Evolutionary conservation across 805 yeast genomes (phyloP).

Genomic region (Torulaspora indica): DNA sequence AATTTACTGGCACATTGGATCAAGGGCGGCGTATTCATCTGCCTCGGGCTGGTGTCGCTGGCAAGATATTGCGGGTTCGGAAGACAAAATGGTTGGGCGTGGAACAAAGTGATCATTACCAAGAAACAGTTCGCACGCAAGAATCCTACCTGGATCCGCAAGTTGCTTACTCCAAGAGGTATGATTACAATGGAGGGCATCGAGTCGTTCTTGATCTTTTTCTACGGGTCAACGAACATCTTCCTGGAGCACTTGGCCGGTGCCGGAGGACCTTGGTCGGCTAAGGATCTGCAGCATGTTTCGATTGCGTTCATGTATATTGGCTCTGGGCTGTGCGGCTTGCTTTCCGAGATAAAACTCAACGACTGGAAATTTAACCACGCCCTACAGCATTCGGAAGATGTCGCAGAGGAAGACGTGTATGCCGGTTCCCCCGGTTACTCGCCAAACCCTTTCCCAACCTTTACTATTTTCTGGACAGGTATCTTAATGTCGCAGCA

Average conservation of each 20-base stretch:
- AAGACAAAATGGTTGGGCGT: conserved; percentile 74
- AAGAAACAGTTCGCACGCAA: conserved; percentile 2
- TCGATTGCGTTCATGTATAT: conserved; percentile 88
- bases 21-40: conserved; percentile 86
- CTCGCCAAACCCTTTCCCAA: conserved; percentile 93
- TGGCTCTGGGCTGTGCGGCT: conserved; percentile 90
- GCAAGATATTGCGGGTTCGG: conserved; percentile 86
- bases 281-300: conserved; percentile 84
- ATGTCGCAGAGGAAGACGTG: conserved; percentile 14
- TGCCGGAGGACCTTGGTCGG: conserved; percentile 77
- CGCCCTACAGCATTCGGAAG: conserved; percentile 32
- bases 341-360: conserved; percentile 67
- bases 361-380: conserved; percentile 54
- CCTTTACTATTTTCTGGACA: conserved; percentile 91
- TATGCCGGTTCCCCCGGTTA: conserved; percentile 59
- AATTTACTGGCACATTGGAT: conserved; percentile 91
- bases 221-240: conserved; percentile 85
- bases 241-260: conserved; percentile 85
- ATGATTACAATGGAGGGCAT: conserved; percentile 78
- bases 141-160: conserved; percentile 23
- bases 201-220: conserved; percentile 73
- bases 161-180: conserved; percentile 37
- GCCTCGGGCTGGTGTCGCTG: conserved; percentile 71
- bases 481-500: conserved; percentile 95
- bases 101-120: conserved; percentile 56